A percentile compares a stretch with the other conserved stretches of the same genome.
These are phyloP conservation scores for Gilbertella persicaria DNA, from an alignment of 371 early-diverging fungal species.

Conservation along the genomic window DNA sequence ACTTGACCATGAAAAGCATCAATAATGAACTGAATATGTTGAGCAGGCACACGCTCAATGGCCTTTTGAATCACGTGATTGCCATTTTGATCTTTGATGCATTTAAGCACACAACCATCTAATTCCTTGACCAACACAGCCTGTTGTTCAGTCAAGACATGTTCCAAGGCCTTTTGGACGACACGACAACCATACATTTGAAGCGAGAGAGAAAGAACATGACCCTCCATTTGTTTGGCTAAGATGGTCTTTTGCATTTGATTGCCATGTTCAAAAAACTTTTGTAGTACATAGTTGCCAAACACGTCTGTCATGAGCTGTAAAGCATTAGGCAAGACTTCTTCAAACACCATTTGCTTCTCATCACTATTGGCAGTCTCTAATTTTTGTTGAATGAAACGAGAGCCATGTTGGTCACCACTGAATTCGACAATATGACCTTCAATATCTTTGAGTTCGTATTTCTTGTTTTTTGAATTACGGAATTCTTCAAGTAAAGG, in stretches of 20 bases:
- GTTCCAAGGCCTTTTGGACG: constrained; percentile 99
- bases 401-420: constrained; percentile 99
- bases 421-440: constrained; percentile 96
- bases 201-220: constrained; percentile 90
- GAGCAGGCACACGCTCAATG: constrained; percentile 95
- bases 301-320: constrained; percentile 99
- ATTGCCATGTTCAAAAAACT: constrained; percentile 97
- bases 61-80: constrained; percentile 99
- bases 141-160: constrained; percentile 87
- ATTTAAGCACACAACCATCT: constrained; percentile 93
- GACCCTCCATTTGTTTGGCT: constrained; percentile 92
- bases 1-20: constrained; percentile 98
- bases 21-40: constrained; percentile 94
- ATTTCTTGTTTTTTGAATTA: constrained; percentile 91
- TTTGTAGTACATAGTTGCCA: constrained; percentile 99
- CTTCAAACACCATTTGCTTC: constrained; percentile 95
- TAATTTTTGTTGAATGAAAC: constrained; percentile 99
- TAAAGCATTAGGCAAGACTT: constrained; percentile 90
- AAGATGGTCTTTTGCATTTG: constrained; percentile 86
- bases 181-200: constrained; percentile 99
- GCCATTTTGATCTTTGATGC: constrained; percentile 99
- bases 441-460: constrained; percentile 92
- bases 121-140: constrained; percentile 89
- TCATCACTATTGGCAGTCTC: constrained; percentile 94
- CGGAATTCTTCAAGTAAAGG: constrained; percentile 92